Conservation (phyloP, 768 basidiomycete species). For the Thelephora aurantiotincta region DNA sequence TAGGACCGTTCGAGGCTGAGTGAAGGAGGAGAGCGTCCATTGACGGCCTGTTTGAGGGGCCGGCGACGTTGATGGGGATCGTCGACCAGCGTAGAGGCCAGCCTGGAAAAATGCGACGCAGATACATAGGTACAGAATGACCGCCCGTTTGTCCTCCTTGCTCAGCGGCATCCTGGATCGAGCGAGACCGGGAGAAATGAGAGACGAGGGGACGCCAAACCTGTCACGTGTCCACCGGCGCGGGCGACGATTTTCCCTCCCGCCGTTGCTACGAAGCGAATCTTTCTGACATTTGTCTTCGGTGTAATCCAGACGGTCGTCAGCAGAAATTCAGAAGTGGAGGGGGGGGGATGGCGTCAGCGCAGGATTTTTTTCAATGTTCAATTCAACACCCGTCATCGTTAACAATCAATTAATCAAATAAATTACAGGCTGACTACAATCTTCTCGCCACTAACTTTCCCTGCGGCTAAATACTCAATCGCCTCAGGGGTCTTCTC, state of each 20-base stretch:
- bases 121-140: constrained; percentile 15
- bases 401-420: background rate
- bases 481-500: constrained; percentile 9
- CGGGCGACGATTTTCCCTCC: too few species aligned
- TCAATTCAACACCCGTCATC: too few species aligned
- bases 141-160: constrained; percentile 8
- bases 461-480: constrained; percentile 12
- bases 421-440: constrained; percentile 9
- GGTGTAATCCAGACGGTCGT: too few species aligned
- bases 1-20: constrained; percentile 10
- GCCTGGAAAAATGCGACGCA: constrained; percentile 19
- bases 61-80: constrained; percentile 11
- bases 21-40: constrained; percentile 13
- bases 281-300: too few species aligned
- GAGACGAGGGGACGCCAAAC: too few species aligned
- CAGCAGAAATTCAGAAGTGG: too few species aligned
- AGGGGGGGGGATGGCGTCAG: too few species aligned
- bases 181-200: too few species aligned
- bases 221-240: too few species aligned
- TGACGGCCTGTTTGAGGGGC: constrained; percentile 6
- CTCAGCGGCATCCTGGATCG: too few species aligned
- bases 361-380: too few species aligned
- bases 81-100: constrained; percentile 18
- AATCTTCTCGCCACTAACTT: constrained; percentile 14
- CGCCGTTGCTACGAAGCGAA: too few species aligned